Conservation (phyloP, 495 filamentous ascomycete genomes). For the Margaritispora aquatica region DNA sequence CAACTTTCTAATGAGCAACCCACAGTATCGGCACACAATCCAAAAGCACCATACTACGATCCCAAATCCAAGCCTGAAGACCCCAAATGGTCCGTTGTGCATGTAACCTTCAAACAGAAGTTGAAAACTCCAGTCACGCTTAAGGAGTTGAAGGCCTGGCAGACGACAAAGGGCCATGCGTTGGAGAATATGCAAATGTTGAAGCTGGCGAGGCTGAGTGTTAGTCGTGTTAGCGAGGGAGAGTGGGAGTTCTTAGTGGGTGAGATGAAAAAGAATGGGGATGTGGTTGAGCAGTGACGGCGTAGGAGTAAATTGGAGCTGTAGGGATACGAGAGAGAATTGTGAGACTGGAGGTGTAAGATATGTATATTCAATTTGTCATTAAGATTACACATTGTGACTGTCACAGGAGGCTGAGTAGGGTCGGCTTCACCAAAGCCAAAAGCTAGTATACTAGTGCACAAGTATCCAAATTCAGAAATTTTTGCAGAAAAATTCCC, state of each 20-base stretch:
- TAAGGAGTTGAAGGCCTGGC: conserved; percentile 62
- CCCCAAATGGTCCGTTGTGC: conserved; percentile 84
- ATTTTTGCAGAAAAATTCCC: no score
- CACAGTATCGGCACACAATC: conserved; percentile 73
- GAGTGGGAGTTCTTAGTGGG: conserved; percentile 80
- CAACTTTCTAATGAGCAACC: conserved; percentile 16
- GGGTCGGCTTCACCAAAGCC: no score
- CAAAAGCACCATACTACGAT: conserved; percentile 77
- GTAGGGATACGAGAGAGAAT: no score
- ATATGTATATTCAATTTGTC: no score
- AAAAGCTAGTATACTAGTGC: no score
- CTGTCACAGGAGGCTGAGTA: no score
- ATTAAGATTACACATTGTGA: no score
- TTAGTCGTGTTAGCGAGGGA: conserved; percentile 61
- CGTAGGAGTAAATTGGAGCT: no score
- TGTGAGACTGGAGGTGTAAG: neutral
- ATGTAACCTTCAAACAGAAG: conserved; percentile 80
- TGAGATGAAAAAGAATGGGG: conserved; percentile 36
- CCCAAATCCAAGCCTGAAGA: conserved; percentile 58
- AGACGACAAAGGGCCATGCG: conserved; percentile 46
- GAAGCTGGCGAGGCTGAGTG: conserved; percentile 73
- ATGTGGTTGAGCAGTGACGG: conserved; percentile 5
- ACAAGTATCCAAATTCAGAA: no score
- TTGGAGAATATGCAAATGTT: conserved; percentile 82
- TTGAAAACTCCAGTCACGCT: conserved; percentile 67